Percentiles rank a stretch among this genome's conserved stretches.
These are phyloP conservation scores for Xylaria flabelliformis DNA, from an alignment of 495 filamentous ascomycete genomes.

Conservation along the genomic window DNA sequence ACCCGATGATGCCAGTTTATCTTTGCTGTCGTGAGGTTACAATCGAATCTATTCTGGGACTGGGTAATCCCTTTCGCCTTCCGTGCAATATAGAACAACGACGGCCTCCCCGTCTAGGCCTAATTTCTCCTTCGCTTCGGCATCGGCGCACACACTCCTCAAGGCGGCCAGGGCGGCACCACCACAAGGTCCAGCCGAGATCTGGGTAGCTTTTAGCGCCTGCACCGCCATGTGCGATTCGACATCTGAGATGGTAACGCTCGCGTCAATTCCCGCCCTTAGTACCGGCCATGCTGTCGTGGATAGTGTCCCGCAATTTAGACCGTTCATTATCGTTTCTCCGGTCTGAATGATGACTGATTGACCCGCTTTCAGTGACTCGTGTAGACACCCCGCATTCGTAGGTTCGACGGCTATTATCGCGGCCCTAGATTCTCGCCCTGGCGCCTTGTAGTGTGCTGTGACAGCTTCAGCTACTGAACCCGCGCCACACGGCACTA, in stretches of 20 bases:
- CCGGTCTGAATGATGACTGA: constrained; percentile 55
- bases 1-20: constrained; percentile 18
- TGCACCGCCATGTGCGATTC: constrained; percentile 60
- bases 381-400: constrained; percentile 62
- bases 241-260: constrained; percentile 59
- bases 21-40: not conserved
- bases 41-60: constrained; percentile 27
- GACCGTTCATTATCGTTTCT: constrained; percentile 69
- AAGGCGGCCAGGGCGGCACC: constrained; percentile 66
- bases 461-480: constrained; percentile 66
- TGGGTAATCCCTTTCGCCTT: constrained; percentile 36
- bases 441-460: constrained; percentile 59
- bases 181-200: constrained; percentile 67
- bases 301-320: constrained; percentile 71
- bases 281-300: constrained; percentile 65
- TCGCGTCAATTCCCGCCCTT: constrained; percentile 60
- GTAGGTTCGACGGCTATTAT: constrained; percentile 67
- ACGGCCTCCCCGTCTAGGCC: constrained; percentile 52
- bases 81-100: constrained; percentile 54
- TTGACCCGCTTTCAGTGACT: constrained; percentile 54
- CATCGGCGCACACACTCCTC: constrained; percentile 46
- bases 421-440: constrained; percentile 25
- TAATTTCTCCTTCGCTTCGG: constrained; percentile 31
- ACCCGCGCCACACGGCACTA: constrained; percentile 71
- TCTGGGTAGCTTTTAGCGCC: constrained; percentile 51